A percentile compares a stretch with the other conserved stretches of the same genome.
Evolutionary conservation across 2,329 filamentous ascomycete genomes (phyloP).

Genomic region (Beauveria sp.): DNA sequence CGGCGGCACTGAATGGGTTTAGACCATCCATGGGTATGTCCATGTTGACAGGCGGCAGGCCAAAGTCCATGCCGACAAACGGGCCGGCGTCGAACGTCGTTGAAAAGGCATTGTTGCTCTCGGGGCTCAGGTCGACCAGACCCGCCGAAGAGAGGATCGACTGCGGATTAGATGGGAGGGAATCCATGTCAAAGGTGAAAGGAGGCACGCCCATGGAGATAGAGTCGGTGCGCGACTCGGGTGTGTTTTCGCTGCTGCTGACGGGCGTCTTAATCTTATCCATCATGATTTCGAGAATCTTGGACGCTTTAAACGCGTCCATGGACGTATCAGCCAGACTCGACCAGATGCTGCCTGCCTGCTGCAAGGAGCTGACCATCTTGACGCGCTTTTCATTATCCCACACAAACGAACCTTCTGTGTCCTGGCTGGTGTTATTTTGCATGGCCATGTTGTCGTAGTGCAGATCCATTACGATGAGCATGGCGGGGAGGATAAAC

Average conservation of each 20-base stretch:
- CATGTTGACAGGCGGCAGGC: constrained; percentile 23
- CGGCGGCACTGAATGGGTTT: constrained; percentile 13
- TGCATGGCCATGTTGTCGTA: constrained; percentile 48
- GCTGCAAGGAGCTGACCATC: constrained; percentile 69
- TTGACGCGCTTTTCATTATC: constrained; percentile 55
- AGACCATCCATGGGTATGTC: constrained; percentile 26
- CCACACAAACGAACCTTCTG: constrained; percentile 46
- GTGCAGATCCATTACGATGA: constrained; percentile 76
- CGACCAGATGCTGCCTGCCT: constrained; percentile 72
- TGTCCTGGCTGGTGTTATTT: constrained; percentile 32
- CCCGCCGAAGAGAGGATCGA: constrained; percentile 19
- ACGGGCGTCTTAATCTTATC: constrained; percentile 52
- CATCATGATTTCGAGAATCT: constrained; percentile 76
- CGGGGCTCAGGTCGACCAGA: constrained; percentile 19
- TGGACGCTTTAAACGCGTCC: constrained; percentile 82
- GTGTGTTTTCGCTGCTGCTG: constrained; percentile 11
- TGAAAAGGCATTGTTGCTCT: constrained; percentile 19
- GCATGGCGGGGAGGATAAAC: constrained; percentile 78
- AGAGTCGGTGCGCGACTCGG: constrained; percentile 12
- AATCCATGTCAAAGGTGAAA: constrained; percentile 33
- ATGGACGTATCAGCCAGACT: constrained; percentile 69
- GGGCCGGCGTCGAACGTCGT: constrained; percentile 29
- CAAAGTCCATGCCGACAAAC: constrained; percentile 39
- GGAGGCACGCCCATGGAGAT: constrained; percentile 16
- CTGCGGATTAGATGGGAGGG: constrained; percentile 17